Evolutionary conservation across 768 basidiomycete genomes (phyloP).

Genomic region (Pleurotus giganteus): DNA sequence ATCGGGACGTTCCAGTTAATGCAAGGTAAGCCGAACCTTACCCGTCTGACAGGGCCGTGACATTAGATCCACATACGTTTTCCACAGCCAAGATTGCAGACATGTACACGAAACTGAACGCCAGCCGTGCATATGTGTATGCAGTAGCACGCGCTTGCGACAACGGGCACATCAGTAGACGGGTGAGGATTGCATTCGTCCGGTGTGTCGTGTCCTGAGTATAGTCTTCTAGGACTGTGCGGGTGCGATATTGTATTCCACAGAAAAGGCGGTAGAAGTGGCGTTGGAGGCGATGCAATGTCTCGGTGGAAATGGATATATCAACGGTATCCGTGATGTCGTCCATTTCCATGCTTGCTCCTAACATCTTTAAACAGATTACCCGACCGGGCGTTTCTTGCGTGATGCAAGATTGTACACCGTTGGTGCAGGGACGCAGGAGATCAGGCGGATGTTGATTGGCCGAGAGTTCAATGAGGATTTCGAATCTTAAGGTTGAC

Average conservation of each 20-base stretch:
- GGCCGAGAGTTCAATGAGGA: conserved; percentile 90
- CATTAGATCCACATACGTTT: neutral
- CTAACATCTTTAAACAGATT: conserved; percentile 50
- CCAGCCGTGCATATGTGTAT: conserved; percentile 89
- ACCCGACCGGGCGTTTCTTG: conserved; percentile 83
- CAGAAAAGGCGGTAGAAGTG: conserved; percentile 89
- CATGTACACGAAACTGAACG: conserved; percentile 93
- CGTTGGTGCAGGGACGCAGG: conserved; percentile 96
- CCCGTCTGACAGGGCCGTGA: neutral
- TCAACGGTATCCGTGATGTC: conserved; percentile 63
- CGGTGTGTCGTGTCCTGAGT: neutral
- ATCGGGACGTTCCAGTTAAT: conserved; percentile 93
- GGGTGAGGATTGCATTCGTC: conserved; percentile 43
- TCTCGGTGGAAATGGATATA: conserved; percentile 93
- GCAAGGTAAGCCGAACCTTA: conserved; percentile 63
- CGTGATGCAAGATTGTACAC: conserved; percentile 88
- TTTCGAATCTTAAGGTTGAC: conserved; percentile 27
- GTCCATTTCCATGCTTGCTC: neutral
- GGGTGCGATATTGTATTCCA: conserved; percentile 90
- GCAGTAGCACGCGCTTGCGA: conserved; percentile 91
- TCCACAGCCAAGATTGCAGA: conserved; percentile 75
- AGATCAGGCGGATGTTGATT: conserved; percentile 92
- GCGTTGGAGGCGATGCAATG: conserved; percentile 92
- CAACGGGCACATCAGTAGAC: conserved; percentile 69
- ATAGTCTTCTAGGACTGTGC: conserved; percentile 75